These are phyloP conservation scores for Metschnikowia baotianmanensis DNA, from an alignment of 805 yeast species.

Conservation along the genomic window DNA sequence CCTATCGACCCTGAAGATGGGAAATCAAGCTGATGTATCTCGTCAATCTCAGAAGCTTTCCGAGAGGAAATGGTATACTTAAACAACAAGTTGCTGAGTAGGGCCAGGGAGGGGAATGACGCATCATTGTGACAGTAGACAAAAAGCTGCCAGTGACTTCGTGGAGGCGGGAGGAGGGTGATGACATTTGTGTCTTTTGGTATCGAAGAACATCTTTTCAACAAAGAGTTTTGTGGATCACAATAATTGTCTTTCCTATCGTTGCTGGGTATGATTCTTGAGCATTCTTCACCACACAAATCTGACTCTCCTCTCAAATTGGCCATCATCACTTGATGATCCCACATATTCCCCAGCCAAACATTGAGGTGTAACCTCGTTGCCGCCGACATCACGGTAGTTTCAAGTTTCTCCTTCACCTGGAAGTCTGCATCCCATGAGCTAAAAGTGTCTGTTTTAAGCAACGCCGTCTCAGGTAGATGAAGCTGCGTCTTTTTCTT, in stretches of 20 bases:
- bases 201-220: constrained; percentile 8
- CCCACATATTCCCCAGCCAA: constrained; percentile 84
- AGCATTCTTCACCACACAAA: constrained; percentile 7
- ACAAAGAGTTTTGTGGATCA: constrained; percentile 17
- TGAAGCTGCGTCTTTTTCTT: constrained; percentile 21
- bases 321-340: constrained; percentile 47
- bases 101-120: constrained; percentile 45
- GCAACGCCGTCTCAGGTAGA: constrained; percentile 8
- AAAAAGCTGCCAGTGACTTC: constrained; percentile 52
- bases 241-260: constrained; percentile 10
- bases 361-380: constrained; percentile 53
- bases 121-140: constrained; percentile 62
- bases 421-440: constrained; percentile 67
- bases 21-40: constrained; percentile 47
- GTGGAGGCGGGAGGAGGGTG: constrained; percentile 41
- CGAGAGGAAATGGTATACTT: constrained; percentile 29
- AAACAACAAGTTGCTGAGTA: constrained; percentile 36
- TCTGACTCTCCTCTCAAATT: constrained; percentile 11
- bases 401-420: constrained; percentile 77
- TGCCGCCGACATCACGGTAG: constrained; percentile 79
- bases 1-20: constrained; percentile 87
- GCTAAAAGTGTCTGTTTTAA: constrained; percentile 12
- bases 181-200: constrained; percentile 6
- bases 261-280: constrained; percentile 3
- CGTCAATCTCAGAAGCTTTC: constrained; percentile 19